Base-by-base conservation (phyloP, 2,329 filamentous ascomycete species). In the Epichloe gansuensis region DNA sequence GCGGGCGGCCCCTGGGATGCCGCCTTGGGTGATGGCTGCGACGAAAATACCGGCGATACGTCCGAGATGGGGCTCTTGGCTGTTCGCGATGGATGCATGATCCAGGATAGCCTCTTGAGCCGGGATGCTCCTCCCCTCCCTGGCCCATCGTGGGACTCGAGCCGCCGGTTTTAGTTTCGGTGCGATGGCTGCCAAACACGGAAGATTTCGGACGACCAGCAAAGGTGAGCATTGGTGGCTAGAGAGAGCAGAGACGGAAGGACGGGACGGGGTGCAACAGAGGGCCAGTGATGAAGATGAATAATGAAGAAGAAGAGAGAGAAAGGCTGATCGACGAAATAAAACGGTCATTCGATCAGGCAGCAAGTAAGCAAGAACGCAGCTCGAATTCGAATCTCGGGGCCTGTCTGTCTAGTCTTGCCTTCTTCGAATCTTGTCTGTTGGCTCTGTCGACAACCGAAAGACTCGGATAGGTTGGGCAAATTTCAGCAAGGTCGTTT, bases 1-100 rank as follows among this genome's bases (percentile, higher is more conserved):
- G 41, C 34, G 44, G 21, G 9, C 12, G 43, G 21, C 17, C 23
- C 41, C 7, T 34, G 43, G 8, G 25, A 8, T 25, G 48, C 35
- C 12, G n/a, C 41, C 41, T 43, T 47, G 31, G 47, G 54, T 12
- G 52, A 48, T 55, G 44, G 34, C 41, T 21, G 31, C 39, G 54
- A 54, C 3, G 57, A 21, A 21, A 21, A 56, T 17, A 62, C 65
- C 31, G 73, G 73, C 53, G 73, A 76, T 52, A 75, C 59, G 46
- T 74, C 71, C 17, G 68, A 71, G 56, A 69, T 70, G 49, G 70
- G 64, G 54, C 67, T 70, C 50, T 63, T 61, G 37, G 62, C 51
- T 37, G 57, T 49, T 47, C 54, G 54, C 41, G 46, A 54, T 47
- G 58, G 58, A 43, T 58, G 58, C 51, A 60, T 62, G 48, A 53